phyloP scores from a whole-genome alignment of 495 filamentous ascomycete genomes.

The Chaetomium tenue region DNA sequence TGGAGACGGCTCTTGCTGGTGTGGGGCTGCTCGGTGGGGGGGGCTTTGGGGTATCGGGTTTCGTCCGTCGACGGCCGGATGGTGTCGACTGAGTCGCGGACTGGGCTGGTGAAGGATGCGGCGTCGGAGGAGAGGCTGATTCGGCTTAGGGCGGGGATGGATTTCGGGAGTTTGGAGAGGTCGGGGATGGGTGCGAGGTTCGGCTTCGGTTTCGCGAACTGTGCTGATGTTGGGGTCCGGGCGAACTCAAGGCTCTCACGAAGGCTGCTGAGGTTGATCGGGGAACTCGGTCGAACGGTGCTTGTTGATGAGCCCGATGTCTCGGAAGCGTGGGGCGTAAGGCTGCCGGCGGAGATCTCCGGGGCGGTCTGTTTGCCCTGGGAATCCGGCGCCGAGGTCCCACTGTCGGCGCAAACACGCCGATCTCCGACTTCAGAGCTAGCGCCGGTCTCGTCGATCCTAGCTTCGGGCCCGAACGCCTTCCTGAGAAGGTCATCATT shows the following conservation, averaged over 20 bases:
- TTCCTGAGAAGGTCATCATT: neutral
- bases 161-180: conserved; percentile 6
- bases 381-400: neutral
- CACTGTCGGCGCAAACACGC: conserved; percentile 1
- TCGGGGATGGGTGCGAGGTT: conserved; percentile 9
- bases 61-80: conserved; percentile 17
- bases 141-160: neutral
- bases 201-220: neutral
- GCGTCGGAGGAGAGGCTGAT: neutral
- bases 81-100: conserved; percentile 30
- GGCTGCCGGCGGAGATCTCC: conserved; percentile 9
- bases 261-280: neutral
- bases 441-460: neutral
- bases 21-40: neutral
- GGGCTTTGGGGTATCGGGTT: neutral
- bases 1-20: conserved; percentile 26
- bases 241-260: too few species aligned
- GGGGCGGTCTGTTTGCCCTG: conserved; percentile 2
- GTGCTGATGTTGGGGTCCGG: neutral
- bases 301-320: neutral
- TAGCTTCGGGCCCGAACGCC: neutral
- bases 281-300: neutral
- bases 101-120: neutral
- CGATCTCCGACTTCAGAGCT: neutral
- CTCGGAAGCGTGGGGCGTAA: neutral